Conservation (phyloP, 176 grass and related monocot genomes). For the Oryza australiensis region DNA sequence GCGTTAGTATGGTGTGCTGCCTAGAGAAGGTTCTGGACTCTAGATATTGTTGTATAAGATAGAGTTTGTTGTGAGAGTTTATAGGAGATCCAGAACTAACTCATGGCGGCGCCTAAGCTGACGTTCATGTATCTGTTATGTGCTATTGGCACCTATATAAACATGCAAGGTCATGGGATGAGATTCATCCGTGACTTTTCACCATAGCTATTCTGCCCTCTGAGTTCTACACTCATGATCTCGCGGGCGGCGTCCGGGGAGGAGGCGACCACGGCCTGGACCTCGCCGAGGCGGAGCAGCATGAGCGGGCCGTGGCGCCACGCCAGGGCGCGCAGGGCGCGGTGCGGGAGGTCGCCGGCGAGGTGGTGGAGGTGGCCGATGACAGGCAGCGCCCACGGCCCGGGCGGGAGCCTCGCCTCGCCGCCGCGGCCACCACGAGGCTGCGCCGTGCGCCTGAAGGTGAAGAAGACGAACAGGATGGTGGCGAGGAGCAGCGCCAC, state of each 20-base stretch:
- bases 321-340: background rate
- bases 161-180: no score
- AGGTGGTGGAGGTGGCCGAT: conserved; percentile 33
- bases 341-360: conserved; percentile 17
- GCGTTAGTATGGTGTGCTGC: no score
- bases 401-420: background rate
- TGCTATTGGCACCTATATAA: no score
- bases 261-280: conserved; percentile 39
- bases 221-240: no score
- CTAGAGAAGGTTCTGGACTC: no score
- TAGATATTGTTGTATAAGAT: no score
- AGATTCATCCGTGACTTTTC: no score
- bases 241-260: conserved; percentile 55
- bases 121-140: no score
- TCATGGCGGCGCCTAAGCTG: no score
- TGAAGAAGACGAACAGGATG: background rate
- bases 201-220: no score
- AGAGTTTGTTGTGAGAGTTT: no score
- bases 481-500: background rate
- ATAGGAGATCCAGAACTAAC: no score
- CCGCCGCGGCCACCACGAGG: background rate
- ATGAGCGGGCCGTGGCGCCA: conserved; percentile 25
- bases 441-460: background rate
- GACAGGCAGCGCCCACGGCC: conserved; percentile 22
- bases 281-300: background rate